Base-by-base conservation (phyloP, 148 eudicot genomes). In the Vaccinium darrowii region DNA sequence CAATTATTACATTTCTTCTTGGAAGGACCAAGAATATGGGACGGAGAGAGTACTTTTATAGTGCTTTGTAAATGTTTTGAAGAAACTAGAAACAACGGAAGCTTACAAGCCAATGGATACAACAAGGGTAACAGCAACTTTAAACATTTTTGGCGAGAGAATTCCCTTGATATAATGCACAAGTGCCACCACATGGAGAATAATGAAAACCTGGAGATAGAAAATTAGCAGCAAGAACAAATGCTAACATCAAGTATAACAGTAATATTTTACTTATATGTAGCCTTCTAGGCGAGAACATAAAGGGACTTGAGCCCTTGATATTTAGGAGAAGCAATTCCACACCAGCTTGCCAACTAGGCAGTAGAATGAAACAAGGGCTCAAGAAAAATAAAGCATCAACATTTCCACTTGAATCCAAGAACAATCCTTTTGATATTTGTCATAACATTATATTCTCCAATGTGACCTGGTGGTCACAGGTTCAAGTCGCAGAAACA, bases 161-260 rank as follows among this genome's bases (percentile, higher is more conserved):
- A 93, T 86, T 56, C 99, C 98, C 90, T 94, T 97, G 86, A 97
- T 93, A 82, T 95, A 93, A 87, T 95, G 91, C 76, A 93, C 98
- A 86, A 97, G 92, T 83, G 98, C 99, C 90, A 97, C 98, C 88
- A 97, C 98, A 83, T 97, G 97, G 89, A 96, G 88, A 82, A 97
- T 93, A 81, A 97, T 94, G 87, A 97, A 97, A 83, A 97, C 99
- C 98, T 96, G 94, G 78, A 90, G 10, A 84, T 8, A 47, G 53
- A 71, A 81, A 82, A 78, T 90, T 58, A 87, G 79, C 82, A 73
- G 11, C 72, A 73, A 71, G 18, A 54, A 75, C 14, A 57, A 18
- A 52, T n/a, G n/a, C 23, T 16, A 73, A 39, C 39, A 21, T 30
- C 50, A 33, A 74, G 0, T 47, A 50, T 1, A 19, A 50, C 2